Evolutionary conservation across 257 asterid species (phyloP).

Genomic region (Nyctanthes arbortristis): DNA sequence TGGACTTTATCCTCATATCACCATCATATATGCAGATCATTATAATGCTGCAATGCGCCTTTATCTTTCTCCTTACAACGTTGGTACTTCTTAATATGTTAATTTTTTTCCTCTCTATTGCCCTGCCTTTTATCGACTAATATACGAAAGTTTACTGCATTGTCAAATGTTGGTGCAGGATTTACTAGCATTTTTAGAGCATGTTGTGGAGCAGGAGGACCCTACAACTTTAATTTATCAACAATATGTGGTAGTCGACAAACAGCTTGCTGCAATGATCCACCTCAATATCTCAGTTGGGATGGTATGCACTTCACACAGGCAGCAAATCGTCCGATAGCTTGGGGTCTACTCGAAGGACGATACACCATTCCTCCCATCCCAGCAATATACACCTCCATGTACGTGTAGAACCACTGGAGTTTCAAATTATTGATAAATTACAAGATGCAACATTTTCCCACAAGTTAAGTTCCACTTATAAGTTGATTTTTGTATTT

Average conservation of each 20-base stretch:
- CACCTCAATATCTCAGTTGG: no score
- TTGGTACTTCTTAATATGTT: not conserved
- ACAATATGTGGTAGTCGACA: slow-evolving; percentile 27
- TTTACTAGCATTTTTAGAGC: no score
- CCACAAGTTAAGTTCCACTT: no score
- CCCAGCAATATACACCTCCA: slow-evolving; percentile 19
- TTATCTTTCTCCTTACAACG: slow-evolving; percentile 37
- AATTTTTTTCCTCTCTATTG: no score
- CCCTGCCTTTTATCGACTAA: no score
- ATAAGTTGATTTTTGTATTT: no score
- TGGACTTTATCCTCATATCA: no score
- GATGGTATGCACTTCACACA: no score
- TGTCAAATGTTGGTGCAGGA: slow-evolving; percentile 21
- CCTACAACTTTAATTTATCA: slow-evolving; percentile 32
- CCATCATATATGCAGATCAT: no score
- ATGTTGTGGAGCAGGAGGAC: slow-evolving; percentile 55
- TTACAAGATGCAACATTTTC: slow-evolving; percentile 3
- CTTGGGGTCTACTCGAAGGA: slow-evolving; percentile 36
- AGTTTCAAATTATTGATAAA: not conserved
- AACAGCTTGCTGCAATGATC: slow-evolving; percentile 35
- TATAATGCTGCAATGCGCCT: no score
- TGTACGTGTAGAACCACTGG: not conserved
- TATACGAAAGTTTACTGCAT: not conserved
- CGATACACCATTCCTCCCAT: slow-evolving; percentile 38
- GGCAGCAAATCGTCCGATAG: slow-evolving; percentile 30